A percentile compares a stretch with the other conserved stretches of the same genome.
These are phyloP conservation scores for Strigomonas galati DNA, from an alignment of 208 protist species.

Conservation along the genomic window DNA sequence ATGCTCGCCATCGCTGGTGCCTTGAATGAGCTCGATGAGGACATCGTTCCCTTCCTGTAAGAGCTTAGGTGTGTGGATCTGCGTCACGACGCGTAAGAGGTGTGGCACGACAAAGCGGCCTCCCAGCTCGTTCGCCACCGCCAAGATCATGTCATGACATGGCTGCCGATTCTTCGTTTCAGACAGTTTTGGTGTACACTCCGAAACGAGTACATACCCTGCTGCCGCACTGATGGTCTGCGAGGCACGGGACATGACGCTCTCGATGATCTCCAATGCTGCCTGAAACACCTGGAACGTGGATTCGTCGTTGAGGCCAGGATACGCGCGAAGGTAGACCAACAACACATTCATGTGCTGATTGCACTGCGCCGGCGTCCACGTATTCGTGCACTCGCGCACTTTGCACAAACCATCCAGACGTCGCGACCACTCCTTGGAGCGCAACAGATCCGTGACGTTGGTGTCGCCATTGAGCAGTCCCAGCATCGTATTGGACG, in stretches of 20 bases:
- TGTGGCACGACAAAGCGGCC: slow-evolving; percentile 67
- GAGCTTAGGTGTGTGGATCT: slow-evolving; percentile 65
- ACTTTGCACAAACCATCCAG: slow-evolving; percentile 63
- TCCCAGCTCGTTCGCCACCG: slow-evolving; percentile 39
- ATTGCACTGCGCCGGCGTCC: slow-evolving; percentile 45
- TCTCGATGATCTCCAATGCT: slow-evolving; percentile 29
- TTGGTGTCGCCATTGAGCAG: slow-evolving; percentile 48
- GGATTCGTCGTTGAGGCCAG: slow-evolving; percentile 58
- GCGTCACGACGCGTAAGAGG: slow-evolving; percentile 39
- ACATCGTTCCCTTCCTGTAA: slow-evolving; percentile 76
- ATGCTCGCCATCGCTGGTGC: neutral
- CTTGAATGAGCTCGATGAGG: slow-evolving; percentile 32
- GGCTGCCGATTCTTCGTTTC: slow-evolving; percentile 65
- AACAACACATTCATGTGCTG: slow-evolving; percentile 47
- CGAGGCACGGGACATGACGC: slow-evolving; percentile 17
- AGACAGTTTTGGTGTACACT: slow-evolving; percentile 51
- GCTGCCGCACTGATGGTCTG: slow-evolving; percentile 21
- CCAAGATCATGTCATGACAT: slow-evolving; percentile 45
- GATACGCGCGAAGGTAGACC: slow-evolving; percentile 64
- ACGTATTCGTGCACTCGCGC: slow-evolving; percentile 39
- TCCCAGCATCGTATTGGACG: slow-evolving; percentile 55
- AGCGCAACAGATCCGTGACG: slow-evolving; percentile 56
- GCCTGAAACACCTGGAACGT: slow-evolving; percentile 75
- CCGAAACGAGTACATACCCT: slow-evolving; percentile 65
- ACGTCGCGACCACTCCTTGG: slow-evolving; percentile 72